phyloP scores from a whole-genome alignment of 352 stramenopile genomes.

The Blastocystis sp. region DNA sequence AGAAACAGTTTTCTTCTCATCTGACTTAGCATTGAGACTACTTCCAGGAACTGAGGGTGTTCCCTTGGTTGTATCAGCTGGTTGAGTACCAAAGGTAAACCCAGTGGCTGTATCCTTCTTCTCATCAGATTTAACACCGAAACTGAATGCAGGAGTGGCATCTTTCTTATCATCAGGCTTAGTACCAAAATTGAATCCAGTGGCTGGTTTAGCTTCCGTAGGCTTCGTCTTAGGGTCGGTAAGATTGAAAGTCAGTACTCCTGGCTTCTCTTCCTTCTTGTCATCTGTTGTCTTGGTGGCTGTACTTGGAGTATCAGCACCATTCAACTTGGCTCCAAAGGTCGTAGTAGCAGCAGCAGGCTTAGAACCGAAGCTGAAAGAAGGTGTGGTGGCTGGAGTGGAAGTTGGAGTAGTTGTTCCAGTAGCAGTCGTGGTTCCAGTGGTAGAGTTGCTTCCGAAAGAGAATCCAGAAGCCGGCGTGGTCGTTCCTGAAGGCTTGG shows the following conservation, averaged over 20 bases:
- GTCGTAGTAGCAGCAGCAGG: not conserved
- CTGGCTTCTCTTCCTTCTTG: not conserved
- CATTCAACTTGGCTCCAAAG: not conserved
- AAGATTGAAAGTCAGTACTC: not conserved
- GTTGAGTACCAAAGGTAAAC: conserved; percentile 23
- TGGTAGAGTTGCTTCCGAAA: not conserved
- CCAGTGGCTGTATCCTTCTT: too few relatives aligned
- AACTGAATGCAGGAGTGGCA: not conserved
- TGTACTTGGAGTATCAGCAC: not conserved
- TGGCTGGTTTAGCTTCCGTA: not conserved
- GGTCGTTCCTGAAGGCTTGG: not conserved
- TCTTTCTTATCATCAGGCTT: not conserved
- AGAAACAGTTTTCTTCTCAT: not conserved
- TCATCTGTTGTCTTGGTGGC: not conserved
- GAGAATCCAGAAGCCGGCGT: not conserved
- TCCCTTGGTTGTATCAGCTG: not conserved
- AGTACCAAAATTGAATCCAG: not conserved
- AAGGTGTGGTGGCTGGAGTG: not conserved
- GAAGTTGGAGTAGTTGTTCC: not conserved
- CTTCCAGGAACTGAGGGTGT: not conserved
- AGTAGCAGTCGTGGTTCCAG: not conserved
- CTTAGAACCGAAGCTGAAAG: conserved; percentile 25
- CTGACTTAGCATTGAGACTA: not conserved
- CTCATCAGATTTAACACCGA: not conserved
- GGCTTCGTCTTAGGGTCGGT: not conserved